Evolutionary conservation across 305 asterid genomes (phyloP).

Genomic region (Fraxinus albicans): DNA sequence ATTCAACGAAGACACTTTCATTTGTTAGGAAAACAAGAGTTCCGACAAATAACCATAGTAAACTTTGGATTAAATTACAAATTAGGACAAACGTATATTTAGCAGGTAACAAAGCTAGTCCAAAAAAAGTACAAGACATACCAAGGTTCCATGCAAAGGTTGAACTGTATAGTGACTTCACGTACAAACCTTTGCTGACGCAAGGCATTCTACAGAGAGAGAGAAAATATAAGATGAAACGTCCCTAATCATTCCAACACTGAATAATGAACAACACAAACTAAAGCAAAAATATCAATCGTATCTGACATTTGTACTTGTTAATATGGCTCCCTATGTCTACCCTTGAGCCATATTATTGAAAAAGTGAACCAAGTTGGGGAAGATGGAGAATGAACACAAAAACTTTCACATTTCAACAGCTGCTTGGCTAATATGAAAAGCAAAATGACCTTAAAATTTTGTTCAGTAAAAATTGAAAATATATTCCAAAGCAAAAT

Average conservation of each 20-base stretch:
- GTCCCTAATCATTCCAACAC: constrained; percentile 4
- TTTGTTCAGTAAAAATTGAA: not conserved
- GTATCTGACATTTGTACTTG: not conserved
- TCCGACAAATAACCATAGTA: not conserved
- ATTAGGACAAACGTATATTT: not conserved
- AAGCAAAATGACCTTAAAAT: not conserved
- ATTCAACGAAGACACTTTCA: not conserved
- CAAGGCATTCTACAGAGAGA: constrained; percentile 66
- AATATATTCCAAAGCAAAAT: not conserved
- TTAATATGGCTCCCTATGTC: not conserved
- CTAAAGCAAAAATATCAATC: not conserved
- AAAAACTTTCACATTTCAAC: not conserved
- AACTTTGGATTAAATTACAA: not conserved
- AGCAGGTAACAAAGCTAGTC: not conserved
- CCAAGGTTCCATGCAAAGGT: constrained; percentile 98
- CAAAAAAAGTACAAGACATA: constrained; percentile 29
- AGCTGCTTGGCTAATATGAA: not conserved
- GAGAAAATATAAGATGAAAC: constrained; percentile 15
- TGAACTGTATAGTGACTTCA: constrained; percentile 86
- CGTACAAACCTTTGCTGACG: constrained; percentile 90
- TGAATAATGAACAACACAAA: not conserved
- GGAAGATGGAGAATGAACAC: not conserved
- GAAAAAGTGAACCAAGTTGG: not conserved
- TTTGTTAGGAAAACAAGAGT: constrained; percentile 5
- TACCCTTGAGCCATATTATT: not conserved